Base-by-base conservation (phyloP, 495 filamentous ascomycete genomes). In the Hypoxylon intermedium region DNA sequence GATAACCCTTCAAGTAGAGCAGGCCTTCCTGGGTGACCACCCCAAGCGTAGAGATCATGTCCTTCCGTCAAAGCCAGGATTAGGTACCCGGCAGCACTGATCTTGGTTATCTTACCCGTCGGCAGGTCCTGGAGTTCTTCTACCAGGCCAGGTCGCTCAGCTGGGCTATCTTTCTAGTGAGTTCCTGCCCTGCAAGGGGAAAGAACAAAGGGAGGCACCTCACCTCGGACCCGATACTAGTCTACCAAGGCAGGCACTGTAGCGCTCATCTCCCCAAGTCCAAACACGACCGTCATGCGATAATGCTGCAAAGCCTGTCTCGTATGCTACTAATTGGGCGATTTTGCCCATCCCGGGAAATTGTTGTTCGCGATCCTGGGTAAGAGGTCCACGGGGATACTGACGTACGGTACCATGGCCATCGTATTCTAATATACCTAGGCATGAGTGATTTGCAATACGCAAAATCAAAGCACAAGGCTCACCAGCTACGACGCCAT, bases 21-120 rank as follows among this genome's bases (percentile, higher is more conserved):
- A 23, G 19, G 20, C 21, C 49, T 53, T 0, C 56, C 68, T 26
- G 66, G 67, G 34, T 70, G 58, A 2, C 76, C 70, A 42, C 88
- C 86, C 88, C 88, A 91, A 36, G 82, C 55, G 67, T 89, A 90
- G 3, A 89, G 67, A 64, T 87, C 86, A 36, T 76, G 67, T 2
- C 83, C 82, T 1, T 68, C 62, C 0, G 82, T 85, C 12, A 90
- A 50, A 0, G 85, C 87, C 0, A 82, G 84, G 0, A 78, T 72
- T 1, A 82, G 43, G 69, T 81, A 88, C 2, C 85, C 85, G 13
- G 80, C 79, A 1, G 74, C 69, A 5, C 78, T 76, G 20, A 89
- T 72, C 50, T 82, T 84, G n/a, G 38, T 64, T 49, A 88, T 78
- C 7, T 63, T 74, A 13, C 78, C 79, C 0, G 77, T 78, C 21